Evolutionary conservation across 345 rosid species (phyloP).

Genomic region (Syzygium oleosum): DNA sequence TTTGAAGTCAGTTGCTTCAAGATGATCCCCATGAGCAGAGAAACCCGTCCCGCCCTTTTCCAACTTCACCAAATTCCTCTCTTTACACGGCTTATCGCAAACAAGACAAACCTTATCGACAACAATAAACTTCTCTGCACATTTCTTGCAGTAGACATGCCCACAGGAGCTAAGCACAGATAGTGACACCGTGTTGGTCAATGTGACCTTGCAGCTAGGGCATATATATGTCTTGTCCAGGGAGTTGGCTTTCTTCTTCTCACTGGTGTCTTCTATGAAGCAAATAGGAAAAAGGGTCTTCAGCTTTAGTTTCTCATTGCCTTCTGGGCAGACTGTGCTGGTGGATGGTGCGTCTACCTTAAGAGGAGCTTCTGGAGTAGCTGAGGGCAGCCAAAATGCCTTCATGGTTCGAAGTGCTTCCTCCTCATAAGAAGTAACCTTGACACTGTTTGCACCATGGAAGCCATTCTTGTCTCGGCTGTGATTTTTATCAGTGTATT

Average conservation of each 20-base stretch:
- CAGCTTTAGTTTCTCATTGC: conserved; percentile 79
- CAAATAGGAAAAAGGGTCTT: conserved; percentile 73
- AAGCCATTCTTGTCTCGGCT: conserved; percentile 73
- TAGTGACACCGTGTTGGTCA: conserved; percentile 69
- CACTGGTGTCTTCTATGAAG: conserved; percentile 67
- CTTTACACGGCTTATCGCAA: conserved; percentile 69
- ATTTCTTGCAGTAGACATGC: conserved; percentile 95
- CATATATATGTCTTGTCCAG: conserved; percentile 67
- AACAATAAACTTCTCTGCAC: conserved; percentile 68
- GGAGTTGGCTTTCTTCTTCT: conserved; percentile 33
- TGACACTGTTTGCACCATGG: conserved; percentile 96
- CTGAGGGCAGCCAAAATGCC: conserved; percentile 99
- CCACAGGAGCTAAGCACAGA: conserved; percentile 86
- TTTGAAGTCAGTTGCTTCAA: conserved; percentile 80
- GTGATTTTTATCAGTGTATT: conserved; percentile 59
- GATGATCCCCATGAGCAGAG: conserved; percentile 76
- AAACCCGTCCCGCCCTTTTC: conserved; percentile 91
- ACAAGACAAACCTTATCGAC: conserved; percentile 77
- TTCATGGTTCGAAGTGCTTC: conserved; percentile 98
- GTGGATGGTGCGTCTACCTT: conserved; percentile 68
- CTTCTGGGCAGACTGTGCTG: conserved; percentile 76
- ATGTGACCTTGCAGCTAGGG: conserved; percentile 95
- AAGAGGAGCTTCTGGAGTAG: conserved; percentile 82
- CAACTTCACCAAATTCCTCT: conserved; percentile 60
- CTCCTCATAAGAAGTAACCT: conserved; percentile 79